Evolutionary conservation across 768 basidiomycete genomes (phyloP).

Genomic region (Boletus vinaceobasis): DNA sequence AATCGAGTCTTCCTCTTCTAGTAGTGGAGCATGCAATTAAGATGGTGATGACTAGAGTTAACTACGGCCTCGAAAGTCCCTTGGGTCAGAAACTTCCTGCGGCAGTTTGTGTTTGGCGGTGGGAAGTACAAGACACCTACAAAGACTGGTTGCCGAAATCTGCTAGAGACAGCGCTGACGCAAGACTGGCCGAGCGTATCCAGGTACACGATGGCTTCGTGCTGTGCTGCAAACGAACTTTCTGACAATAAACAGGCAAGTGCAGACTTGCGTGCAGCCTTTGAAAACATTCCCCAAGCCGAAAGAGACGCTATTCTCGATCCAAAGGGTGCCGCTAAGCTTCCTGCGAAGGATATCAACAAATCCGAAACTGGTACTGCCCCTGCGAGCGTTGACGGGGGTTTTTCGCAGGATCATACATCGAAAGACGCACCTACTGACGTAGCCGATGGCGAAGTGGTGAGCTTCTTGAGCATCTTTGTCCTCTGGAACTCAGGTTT

Average conservation of each 20-base stretch:
- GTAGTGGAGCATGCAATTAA: slow-evolving; percentile 66
- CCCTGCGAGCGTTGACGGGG: background rate
- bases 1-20: slow-evolving; percentile 40
- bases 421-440: slow-evolving; percentile 28
- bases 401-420: slow-evolving; percentile 25
- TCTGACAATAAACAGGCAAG: slow-evolving; percentile 47
- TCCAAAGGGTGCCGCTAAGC: slow-evolving; percentile 38
- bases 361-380: slow-evolving; percentile 11
- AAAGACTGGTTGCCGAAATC: slow-evolving; percentile 66
- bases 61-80: slow-evolving; percentile 70
- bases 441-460: slow-evolving; percentile 39
- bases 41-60: slow-evolving; percentile 59
- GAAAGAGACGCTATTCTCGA: slow-evolving; percentile 57
- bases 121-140: slow-evolving; percentile 70
- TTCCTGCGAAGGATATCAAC: slow-evolving; percentile 35
- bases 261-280: slow-evolving; percentile 49
- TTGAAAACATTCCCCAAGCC: slow-evolving; percentile 54
- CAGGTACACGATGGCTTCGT: slow-evolving; percentile 43
- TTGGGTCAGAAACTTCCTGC: slow-evolving; percentile 54
- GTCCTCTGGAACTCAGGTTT: background rate
- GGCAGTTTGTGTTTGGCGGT: slow-evolving; percentile 74
- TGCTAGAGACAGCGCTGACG: slow-evolving; percentile 57
- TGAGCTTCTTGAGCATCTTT: slow-evolving; percentile 19
- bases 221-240: background rate
- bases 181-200: slow-evolving; percentile 58